A percentile compares a stretch with the other conserved stretches of the same genome.
Evolutionary conservation across 2,329 filamentous ascomycete species (phyloP).

Genomic region (Basipetospora sp.): DNA sequence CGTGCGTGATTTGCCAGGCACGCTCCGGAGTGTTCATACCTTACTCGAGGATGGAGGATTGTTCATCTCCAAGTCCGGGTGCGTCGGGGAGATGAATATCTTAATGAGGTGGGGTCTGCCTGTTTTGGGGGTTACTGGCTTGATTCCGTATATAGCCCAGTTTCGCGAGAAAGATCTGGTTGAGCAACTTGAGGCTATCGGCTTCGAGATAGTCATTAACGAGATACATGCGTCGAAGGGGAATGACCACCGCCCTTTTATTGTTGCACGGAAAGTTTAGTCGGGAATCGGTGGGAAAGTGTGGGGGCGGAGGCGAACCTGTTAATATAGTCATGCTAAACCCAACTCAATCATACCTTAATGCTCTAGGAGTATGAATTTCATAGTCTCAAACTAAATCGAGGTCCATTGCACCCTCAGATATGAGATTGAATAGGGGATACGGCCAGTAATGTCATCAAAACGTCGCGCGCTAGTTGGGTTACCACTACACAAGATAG

Average conservation of each 20-base stretch:
- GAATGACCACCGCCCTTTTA: conserved; percentile 7
- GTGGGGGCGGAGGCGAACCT: too few species aligned
- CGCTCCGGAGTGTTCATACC: conserved; percentile 4
- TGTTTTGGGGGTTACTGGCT: conserved; percentile 5
- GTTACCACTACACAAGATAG: too few species aligned
- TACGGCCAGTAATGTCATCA: too few species aligned
- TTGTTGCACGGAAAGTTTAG: conserved; percentile 8
- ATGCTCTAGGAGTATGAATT: too few species aligned
- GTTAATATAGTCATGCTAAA: too few species aligned
- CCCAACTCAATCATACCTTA: too few species aligned
- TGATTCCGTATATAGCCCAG: conserved; percentile 2
- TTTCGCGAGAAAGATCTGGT: conserved; percentile 5
- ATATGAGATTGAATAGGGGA: too few species aligned
- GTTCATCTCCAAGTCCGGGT: conserved; percentile 11
- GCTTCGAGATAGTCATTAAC: conserved; percentile 8
- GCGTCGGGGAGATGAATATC: conserved; percentile 8
- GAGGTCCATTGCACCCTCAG: too few species aligned
- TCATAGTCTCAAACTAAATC: too few species aligned
- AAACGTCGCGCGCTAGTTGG: too few species aligned
- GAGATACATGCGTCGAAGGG: conserved; percentile 8
- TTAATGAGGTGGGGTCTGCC: conserved; percentile 6
- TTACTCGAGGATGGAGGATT: conserved; percentile 8
- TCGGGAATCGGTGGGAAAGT: too few species aligned
- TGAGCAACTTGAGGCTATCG: conserved; percentile 2
- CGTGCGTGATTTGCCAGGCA: conserved; percentile 8